Evolutionary conservation across 257 asterid species (phyloP), one percentile per base, ranked within the genome.

Genomic region (Solanum medicagineum): DNA sequence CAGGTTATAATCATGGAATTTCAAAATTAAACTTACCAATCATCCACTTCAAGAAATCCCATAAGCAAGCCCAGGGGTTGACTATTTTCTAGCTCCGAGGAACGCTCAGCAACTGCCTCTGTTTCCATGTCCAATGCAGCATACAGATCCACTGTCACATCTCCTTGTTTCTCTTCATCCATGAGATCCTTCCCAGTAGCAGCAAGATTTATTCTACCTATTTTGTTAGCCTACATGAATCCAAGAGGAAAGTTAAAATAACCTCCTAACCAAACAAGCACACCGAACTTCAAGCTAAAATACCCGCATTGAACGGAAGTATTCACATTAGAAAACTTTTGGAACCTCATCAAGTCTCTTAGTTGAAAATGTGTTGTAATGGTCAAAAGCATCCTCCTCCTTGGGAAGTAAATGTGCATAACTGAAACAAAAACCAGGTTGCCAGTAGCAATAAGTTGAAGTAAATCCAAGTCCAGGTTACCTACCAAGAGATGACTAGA

Each of bases 141-240:
- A 93, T 92, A 95, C 81, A 97, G 98, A 89, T 95, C 99, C 59
- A 97, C 98, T 13, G 96, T 93, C 68, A 97, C 98, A 85, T 97
- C 99, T 86, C 98, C 98, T 92, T 87, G 98, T 92, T 97, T 95
- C 86, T 97, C 98, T 26, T 95, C 99, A 85, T 97, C 99, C 99
- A 97, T 97, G 86, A 97, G 98, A 92, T 97, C 99, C 92, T 97
- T 97, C 60, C 99, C 99, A 81, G 96, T 97, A 86, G 99, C 99
- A 91, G 99, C 99, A 87, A 97, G 98, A 92, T 97, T 97, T 83
- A 97, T 97, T 91, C 93, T 95, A 85, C 99, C 98, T 91, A 97
- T 97, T 90, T 91, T 95, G 89, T 91, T 94, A 70, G 99, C 99
- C 98, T 97, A 79, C 83, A 79, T 29, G 47, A 79, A 54, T 20